phyloP scores from a whole-genome alignment of 148 eudicot species.

The Silene uniflora region DNA sequence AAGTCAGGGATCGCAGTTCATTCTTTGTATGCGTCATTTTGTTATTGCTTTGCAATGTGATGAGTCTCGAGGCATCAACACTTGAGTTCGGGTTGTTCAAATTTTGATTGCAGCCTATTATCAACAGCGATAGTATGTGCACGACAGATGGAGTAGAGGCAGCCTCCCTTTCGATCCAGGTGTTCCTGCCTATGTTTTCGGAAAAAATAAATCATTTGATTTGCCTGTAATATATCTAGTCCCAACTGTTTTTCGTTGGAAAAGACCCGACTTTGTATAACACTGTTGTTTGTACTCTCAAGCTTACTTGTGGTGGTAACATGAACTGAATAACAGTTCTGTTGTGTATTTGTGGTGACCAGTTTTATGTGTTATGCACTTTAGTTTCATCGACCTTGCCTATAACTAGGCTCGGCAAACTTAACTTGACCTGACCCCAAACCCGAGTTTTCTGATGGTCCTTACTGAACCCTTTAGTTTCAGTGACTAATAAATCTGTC shows the following conservation, averaged over 20 bases:
- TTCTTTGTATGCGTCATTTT: neutral
- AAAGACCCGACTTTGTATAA: constrained; percentile 7
- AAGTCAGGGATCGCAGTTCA: constrained; percentile 6
- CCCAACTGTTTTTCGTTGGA: neutral
- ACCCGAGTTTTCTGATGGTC: too few relatives aligned
- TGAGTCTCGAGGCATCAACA: constrained; percentile 4
- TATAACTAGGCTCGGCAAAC: neutral
- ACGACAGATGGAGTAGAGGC: neutral
- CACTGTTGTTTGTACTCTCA: neutral
- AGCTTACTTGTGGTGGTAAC: constrained; percentile 4
- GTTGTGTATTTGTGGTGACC: neutral
- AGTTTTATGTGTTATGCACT: neutral
- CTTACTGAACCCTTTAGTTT: neutral
- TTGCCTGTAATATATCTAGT: constrained; percentile 19
- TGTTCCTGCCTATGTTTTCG: constrained; percentile 12
- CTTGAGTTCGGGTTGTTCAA: neutral
- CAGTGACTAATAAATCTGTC: neutral
- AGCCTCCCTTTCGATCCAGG: neutral
- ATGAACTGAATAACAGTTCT: neutral
- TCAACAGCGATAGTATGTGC: neutral
- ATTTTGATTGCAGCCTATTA: neutral
- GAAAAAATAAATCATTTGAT: neutral
- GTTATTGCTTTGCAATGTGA: constrained; percentile 4
- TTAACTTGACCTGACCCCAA: neutral
- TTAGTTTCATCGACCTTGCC: neutral